Conservation (phyloP, 352 stramenopile species). For the Phytophthora multivora region DNA sequence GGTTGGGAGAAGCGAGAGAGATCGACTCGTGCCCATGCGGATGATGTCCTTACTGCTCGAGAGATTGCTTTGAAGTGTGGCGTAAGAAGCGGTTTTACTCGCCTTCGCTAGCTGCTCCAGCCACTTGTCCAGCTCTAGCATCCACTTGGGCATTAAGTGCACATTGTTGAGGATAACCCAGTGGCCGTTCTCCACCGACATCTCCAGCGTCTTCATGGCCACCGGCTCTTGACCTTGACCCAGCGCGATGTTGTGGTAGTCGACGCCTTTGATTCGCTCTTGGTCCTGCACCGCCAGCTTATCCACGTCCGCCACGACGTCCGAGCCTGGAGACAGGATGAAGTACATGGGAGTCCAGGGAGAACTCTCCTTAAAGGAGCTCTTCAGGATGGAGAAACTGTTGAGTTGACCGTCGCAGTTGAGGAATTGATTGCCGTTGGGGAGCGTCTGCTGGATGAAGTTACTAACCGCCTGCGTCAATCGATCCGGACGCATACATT, state of each 20-base stretch:
- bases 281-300: conserved; percentile 92
- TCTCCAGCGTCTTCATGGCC: conserved; percentile 88
- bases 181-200: conserved; percentile 90
- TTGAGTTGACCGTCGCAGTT: conserved; percentile 93
- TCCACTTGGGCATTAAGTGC: conserved; percentile 95
- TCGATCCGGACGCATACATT: conserved; percentile 93
- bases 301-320: conserved; percentile 96
- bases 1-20: conserved; percentile 13
- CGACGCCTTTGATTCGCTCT: conserved; percentile 93
- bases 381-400: conserved; percentile 94
- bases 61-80: conserved; percentile 29
- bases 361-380: conserved; percentile 93
- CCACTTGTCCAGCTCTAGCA: conserved; percentile 93
- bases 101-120: conserved; percentile 83
- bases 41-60: conserved; percentile 25
- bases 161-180: conserved; percentile 97
- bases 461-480: conserved; percentile 93
- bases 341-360: conserved; percentile 98
- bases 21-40: conserved; percentile 29
- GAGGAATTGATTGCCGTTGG: conserved; percentile 80
- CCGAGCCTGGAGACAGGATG: conserved; percentile 95
- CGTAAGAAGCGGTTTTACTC: conserved; percentile 57
- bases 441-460: conserved; percentile 90
- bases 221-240: conserved; percentile 94
- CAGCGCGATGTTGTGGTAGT: conserved; percentile 96